phyloP scores from a whole-genome alignment of 2,329 filamentous ascomycete species.

The Orbilia oligospora region DNA sequence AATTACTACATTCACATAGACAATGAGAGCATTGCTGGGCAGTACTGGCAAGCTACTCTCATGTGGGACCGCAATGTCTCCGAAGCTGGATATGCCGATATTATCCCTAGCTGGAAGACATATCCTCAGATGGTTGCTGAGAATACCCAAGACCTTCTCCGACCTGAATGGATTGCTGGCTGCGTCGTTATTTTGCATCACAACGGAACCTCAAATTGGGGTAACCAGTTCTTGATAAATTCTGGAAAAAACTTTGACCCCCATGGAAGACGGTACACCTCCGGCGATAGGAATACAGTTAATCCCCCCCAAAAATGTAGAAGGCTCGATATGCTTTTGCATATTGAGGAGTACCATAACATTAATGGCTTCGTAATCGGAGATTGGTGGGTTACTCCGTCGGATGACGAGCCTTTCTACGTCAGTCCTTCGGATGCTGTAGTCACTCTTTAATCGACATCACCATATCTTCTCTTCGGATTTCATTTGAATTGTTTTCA shows the following conservation, averaged over 20 bases:
- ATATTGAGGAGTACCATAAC: slow-evolving; percentile 4
- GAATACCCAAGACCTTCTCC: not conserved
- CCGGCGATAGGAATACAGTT: not conserved
- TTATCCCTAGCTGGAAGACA: not conserved
- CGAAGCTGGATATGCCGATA: not conserved
- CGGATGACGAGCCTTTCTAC: no score
- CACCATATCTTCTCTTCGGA: no score
- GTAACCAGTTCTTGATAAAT: not conserved
- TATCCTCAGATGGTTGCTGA: not conserved
- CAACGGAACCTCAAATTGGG: not conserved
- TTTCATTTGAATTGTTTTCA: no score
- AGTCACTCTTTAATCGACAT: no score
- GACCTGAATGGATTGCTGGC: slow-evolving; percentile 6
- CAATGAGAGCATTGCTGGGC: not conserved
- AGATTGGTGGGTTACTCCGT: slow-evolving; percentile 41
- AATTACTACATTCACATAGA: slow-evolving; percentile 29
- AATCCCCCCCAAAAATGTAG: not conserved
- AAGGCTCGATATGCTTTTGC: slow-evolving; percentile 23
- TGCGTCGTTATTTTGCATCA: slow-evolving; percentile 29
- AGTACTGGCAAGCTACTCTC: not conserved
- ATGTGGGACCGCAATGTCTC: not conserved
- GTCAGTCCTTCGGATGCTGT: no score
- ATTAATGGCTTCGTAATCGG: slow-evolving; percentile 28
- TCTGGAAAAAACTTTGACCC: not conserved
- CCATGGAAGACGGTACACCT: slow-evolving; percentile 13